These are phyloP conservation scores for Eimeria nieschulzi DNA, from an alignment of 169 alveolate genomes.

Conservation along the genomic window DNA sequence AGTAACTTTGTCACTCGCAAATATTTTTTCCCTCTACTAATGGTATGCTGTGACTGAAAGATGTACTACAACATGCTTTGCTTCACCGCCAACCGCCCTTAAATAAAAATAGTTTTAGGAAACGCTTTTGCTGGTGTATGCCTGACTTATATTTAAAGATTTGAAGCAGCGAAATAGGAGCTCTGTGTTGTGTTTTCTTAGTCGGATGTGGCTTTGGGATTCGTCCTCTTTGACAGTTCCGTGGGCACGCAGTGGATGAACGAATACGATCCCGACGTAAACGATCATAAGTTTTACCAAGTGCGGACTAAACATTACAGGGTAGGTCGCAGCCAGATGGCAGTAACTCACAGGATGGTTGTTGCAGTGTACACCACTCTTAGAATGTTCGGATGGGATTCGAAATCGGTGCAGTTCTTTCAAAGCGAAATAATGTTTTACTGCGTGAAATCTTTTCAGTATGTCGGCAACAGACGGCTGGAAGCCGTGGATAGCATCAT, in stretches of 20 bases:
- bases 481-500: slow-evolving; percentile 34
- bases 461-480: slow-evolving; percentile 59
- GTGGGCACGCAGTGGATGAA: slow-evolving; percentile 73
- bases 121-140: neutral
- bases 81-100: neutral
- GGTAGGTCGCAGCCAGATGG: slow-evolving; percentile 18
- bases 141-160: neutral
- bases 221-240: slow-evolving; percentile 74
- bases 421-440: too few species aligned
- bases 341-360: neutral
- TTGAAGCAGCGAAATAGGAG: neutral
- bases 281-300: slow-evolving; percentile 69
- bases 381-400: too few species aligned
- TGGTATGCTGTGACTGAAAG: slow-evolving; percentile 34
- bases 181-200: slow-evolving; percentile 44
- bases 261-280: slow-evolving; percentile 64
- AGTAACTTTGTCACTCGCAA: slow-evolving; percentile 74
- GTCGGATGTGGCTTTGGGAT: slow-evolving; percentile 63
- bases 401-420: too few species aligned
- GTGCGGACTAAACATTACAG: slow-evolving; percentile 65
- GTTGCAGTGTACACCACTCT: too few species aligned
- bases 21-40: slow-evolving; percentile 67
- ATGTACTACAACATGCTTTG: neutral
- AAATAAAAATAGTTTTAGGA: neutral
- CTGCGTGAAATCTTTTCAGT: neutral